Conservation (phyloP, 192 early-diverging fungal species). For the Backusella westeae region DNA sequence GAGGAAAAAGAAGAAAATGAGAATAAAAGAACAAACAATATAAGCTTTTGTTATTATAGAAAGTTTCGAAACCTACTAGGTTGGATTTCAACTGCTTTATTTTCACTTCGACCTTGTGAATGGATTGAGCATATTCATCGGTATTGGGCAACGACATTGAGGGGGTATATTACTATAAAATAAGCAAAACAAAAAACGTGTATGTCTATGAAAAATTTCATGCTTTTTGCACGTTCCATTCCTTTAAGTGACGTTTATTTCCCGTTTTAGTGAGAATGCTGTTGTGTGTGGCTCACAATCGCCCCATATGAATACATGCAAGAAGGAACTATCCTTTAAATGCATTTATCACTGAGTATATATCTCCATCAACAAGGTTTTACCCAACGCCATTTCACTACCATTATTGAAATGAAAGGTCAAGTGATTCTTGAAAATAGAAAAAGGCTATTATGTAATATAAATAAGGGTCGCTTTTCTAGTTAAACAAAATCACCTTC, state of each 20-base stretch:
- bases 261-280: neutral
- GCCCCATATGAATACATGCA: neutral
- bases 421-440: too few relatives aligned
- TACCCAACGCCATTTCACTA: too few relatives aligned
- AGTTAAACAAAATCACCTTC: too few relatives aligned
- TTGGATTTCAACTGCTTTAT: slow-evolving; percentile 11
- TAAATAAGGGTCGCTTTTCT: too few relatives aligned
- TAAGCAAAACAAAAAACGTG: neutral
- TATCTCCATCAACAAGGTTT: too few relatives aligned
- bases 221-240: slow-evolving; percentile 1
- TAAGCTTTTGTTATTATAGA: neutral
- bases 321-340: too few relatives aligned
- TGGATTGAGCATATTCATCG: neutral
- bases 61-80: neutral
- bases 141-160: neutral
- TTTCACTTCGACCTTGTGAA: neutral
- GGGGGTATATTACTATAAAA: neutral
- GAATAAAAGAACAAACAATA: neutral
- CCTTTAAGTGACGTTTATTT: neutral
- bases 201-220: neutral
- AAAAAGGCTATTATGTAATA: too few relatives aligned
- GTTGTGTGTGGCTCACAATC: neutral
- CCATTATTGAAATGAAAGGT: too few relatives aligned
- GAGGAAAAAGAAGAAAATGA: neutral
- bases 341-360: too few relatives aligned